Base-by-base conservation (phyloP, 2,329 filamentous ascomycete species). In the Orbilia oligospora region DNA sequence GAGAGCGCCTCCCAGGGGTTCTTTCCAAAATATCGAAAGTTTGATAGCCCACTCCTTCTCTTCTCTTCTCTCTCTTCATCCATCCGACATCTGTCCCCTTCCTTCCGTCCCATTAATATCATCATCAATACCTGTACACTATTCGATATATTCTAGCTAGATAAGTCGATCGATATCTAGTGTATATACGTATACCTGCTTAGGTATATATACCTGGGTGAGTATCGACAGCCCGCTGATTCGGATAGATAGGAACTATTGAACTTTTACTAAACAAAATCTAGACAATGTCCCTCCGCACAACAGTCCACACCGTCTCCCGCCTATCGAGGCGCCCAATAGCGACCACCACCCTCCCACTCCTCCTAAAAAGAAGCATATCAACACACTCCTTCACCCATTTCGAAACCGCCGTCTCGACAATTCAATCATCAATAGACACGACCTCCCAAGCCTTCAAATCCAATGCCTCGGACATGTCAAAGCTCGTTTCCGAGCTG, bases 391-490 rank as follows among this genome's bases (percentile, higher is more conserved):
- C 92, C 8, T 89, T 93, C 79, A 89, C 91, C 1, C 90, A 94
- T 84, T 93, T 97, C 86, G 93, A 93, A 41, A 89, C 89, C 80
- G 91, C 93, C 70, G 91, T 97, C 80, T 97, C 94, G 5, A 88
- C 93, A 51, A 87, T 98, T 38, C 92, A 90, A 78, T 93, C 90
- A 44, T 86, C 88, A 53, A 89, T 97, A 81, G 95, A 98, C 84
- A 88, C 91, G 1, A 89, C 89, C 3, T 94, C 93, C 4, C 86
- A 90, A 33, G 91, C 93, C 82, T 98, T 92, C 87, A 89, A 89
- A 82, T 91, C 97, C 82, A 98, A 98, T 86, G 89, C 89, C 81
- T 85, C 86, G 71, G 89, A 93, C 80, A 97, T 97, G 93, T 87
- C 87, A 78, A 89, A 92, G 81, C 88, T 94, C 69, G 90, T 93